A percentile compares a stretch with the other conserved stretches of the same genome.
These are phyloP conservation scores for Penicillium ochrochloron DNA, from an alignment of 495 filamentous ascomycete species.

Conservation along the genomic window DNA sequence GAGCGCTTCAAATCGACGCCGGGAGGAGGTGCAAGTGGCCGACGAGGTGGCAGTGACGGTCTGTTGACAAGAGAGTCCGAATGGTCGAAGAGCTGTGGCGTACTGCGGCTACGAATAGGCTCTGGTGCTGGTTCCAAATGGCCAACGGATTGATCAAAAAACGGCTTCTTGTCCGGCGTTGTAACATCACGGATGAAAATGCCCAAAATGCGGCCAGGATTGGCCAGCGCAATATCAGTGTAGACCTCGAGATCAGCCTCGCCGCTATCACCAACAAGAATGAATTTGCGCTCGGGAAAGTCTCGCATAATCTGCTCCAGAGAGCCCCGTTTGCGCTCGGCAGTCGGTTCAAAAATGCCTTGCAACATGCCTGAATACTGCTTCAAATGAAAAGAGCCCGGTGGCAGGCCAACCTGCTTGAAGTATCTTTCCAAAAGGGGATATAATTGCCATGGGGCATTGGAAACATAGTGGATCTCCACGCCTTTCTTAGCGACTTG, in stretches of 20 bases:
- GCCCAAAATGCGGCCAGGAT: constrained; percentile 79
- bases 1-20: constrained; percentile 37
- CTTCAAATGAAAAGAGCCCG: constrained; percentile 91
- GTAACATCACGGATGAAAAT: constrained; percentile 97
- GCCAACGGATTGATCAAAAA: constrained; percentile 74
- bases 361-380: constrained; percentile 94
- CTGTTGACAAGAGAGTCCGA: constrained; percentile 35
- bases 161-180: constrained; percentile 66
- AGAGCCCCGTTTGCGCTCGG: constrained; percentile 87
- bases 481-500: constrained; percentile 78
- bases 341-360: constrained; percentile 96
- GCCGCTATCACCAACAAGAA: constrained; percentile 92
- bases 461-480: constrained; percentile 87
- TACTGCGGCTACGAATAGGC: constrained; percentile 33
- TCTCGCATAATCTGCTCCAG: constrained; percentile 85
- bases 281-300: constrained; percentile 87
- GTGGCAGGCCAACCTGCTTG: constrained; percentile 75
- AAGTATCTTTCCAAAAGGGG: constrained; percentile 86
- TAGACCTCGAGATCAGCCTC: constrained; percentile 98
- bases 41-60: constrained; percentile 46
- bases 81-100: constrained; percentile 33
- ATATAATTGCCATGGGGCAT: constrained; percentile 95
- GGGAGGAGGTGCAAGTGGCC: constrained; percentile 22
- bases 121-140: constrained; percentile 27
- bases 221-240: constrained; percentile 82